A percentile compares a stretch with the other conserved stretches of the same genome.
phyloP scores from a whole-genome alignment of 108 stramenopile genomes.

The Epithemia pelagica region DNA sequence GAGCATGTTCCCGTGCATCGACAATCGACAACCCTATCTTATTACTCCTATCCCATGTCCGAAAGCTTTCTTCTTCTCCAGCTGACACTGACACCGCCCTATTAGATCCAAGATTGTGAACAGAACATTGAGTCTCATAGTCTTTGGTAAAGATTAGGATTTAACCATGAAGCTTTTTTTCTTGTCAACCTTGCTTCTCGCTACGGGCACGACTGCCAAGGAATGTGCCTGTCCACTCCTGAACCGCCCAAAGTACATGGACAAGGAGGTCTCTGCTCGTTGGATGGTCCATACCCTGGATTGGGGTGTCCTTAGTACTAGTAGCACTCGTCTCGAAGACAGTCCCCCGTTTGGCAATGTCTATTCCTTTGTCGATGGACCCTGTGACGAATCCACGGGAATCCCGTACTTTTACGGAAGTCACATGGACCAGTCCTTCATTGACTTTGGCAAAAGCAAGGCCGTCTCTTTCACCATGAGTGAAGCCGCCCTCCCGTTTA shows the following conservation, averaged over 20 bases:
- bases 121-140: no score
- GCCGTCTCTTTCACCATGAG: slow-evolving; percentile 34
- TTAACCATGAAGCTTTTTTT: no score
- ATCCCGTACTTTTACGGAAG: slow-evolving; percentile 49
- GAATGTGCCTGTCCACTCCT: slow-evolving; percentile 29
- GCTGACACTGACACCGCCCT: no score
- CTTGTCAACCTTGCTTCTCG: no score
- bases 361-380: slow-evolving; percentile 53
- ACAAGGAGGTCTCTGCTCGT: slow-evolving; percentile 40
- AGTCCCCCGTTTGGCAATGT: slow-evolving; percentile 45
- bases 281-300: slow-evolving; percentile 58
- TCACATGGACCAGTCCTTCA: slow-evolving; percentile 43
- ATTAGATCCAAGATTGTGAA: no score
- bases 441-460: slow-evolving; percentile 21
- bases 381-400: slow-evolving; percentile 45
- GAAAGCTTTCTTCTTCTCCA: no score
- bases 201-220: no score
- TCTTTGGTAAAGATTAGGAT: no score
- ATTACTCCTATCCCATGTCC: no score
- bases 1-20: no score
- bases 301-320: slow-evolving; percentile 48
- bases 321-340: slow-evolving; percentile 20
- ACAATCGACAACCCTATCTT: no score
- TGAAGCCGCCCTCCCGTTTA: slow-evolving; percentile 25
- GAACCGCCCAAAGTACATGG: slow-evolving; percentile 17